phyloP scores from a whole-genome alignment of 163 green algal species.

The Botryococcus braunii region DNA sequence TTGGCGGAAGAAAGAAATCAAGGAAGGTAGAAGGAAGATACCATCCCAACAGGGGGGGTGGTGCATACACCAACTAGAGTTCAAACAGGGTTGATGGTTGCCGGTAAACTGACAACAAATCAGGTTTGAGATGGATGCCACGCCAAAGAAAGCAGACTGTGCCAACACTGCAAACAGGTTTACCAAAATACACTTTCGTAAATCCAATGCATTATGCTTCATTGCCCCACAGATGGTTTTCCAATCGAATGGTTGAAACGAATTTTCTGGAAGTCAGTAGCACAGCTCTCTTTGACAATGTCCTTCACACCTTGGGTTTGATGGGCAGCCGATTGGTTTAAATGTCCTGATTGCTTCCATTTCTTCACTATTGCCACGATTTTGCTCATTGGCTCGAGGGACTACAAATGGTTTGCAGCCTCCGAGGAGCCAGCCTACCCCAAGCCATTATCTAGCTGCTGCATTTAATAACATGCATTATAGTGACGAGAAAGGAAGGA shows the following conservation, averaged over 20 bases:
- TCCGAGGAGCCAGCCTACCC: too few relatives aligned
- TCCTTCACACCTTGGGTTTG: constrained; percentile 56
- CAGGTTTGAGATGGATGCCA: not conserved
- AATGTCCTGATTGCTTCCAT: constrained; percentile 64
- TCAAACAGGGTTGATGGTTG: too few relatives aligned
- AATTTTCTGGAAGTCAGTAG: too few relatives aligned
- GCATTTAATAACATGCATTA: too few relatives aligned
- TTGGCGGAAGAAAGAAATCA: too few relatives aligned
- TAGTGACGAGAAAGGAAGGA: too few relatives aligned
- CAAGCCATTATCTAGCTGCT: too few relatives aligned
- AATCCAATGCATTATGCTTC: not conserved
- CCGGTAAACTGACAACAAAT: too few relatives aligned
- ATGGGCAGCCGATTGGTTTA: constrained; percentile 72
- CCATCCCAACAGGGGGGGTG: too few relatives aligned
- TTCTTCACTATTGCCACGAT: constrained; percentile 57
- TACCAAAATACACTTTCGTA: not conserved
- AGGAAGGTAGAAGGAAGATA: too few relatives aligned
- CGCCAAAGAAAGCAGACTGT: not conserved
- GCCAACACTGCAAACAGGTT: not conserved
- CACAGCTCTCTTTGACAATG: not conserved
- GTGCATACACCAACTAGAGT: too few relatives aligned
- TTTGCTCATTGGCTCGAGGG: constrained; percentile 58
- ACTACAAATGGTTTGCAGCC: constrained; percentile 70
- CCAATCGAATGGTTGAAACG: not conserved
- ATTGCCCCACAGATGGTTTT: not conserved